A percentile compares a stretch with the other conserved stretches of the same genome.
Evolutionary conservation across 2,329 filamentous ascomycete species (phyloP).

Genomic region (Aureobasidium vineae): DNA sequence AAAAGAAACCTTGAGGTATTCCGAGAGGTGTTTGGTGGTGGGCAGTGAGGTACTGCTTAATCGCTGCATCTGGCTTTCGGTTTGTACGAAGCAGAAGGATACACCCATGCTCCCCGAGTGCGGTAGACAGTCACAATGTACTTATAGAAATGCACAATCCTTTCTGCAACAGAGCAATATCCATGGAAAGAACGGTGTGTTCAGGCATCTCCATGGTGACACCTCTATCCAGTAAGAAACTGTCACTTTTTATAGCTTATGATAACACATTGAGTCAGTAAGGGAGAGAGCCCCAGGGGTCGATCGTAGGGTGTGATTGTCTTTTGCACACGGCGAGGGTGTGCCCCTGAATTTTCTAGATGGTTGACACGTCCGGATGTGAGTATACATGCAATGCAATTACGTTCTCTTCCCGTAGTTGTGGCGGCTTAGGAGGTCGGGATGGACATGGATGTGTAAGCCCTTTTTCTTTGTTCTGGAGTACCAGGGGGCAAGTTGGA

Average conservation of each 20-base stretch:
- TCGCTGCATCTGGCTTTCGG: background rate
- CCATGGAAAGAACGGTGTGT: too few relatives aligned
- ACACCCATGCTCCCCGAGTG: too few relatives aligned
- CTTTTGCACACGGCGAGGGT: too few relatives aligned
- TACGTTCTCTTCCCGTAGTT: background rate
- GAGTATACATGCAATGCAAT: background rate
- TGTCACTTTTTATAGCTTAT: background rate
- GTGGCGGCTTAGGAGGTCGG: background rate
- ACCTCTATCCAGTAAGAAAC: background rate
- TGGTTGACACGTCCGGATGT: background rate
- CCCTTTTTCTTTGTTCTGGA: background rate
- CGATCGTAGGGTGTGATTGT: too few relatives aligned
- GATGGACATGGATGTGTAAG: background rate
- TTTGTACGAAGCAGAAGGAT: background rate
- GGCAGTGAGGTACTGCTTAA: background rate
- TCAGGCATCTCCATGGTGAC: too few relatives aligned
- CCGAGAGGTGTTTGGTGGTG: background rate
- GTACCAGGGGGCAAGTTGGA: background rate
- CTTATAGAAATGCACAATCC: background rate
- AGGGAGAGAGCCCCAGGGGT: too few relatives aligned
- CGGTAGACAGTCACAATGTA: background rate
- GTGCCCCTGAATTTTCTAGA: background rate
- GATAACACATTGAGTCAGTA: too few relatives aligned
- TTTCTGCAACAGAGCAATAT: background rate
- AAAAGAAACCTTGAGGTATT: constrained; percentile 19